Conservation (phyloP, 768 basidiomycete genomes). For the Russula compacta region DNA sequence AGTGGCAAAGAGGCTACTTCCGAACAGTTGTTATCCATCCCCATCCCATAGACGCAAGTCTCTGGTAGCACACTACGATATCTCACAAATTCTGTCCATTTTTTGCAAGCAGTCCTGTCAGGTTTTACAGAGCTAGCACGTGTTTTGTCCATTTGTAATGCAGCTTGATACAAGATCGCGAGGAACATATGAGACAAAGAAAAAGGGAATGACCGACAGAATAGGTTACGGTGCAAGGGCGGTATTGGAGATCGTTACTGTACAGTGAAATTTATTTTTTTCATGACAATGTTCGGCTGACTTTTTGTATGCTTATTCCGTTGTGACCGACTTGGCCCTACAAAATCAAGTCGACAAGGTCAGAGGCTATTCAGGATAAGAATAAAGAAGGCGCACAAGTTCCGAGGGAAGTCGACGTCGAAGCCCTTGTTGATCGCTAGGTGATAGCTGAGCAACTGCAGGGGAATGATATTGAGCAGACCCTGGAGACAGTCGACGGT, state of each 20-base stretch:
- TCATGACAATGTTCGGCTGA: neutral
- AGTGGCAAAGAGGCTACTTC: too few relatives aligned
- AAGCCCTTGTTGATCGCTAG: constrained; percentile 92
- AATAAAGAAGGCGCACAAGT: constrained; percentile 53
- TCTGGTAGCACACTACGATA: too few relatives aligned
- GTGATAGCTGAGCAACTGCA: constrained; percentile 94
- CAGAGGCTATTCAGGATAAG: neutral
- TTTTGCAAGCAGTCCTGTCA: neutral
- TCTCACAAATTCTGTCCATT: too few relatives aligned
- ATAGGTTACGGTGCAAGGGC: neutral
- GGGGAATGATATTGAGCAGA: constrained; percentile 89
- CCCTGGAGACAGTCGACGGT: constrained; percentile 95
- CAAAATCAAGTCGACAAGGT: neutral
- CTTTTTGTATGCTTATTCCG: constrained; percentile 22
- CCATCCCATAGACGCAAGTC: too few relatives aligned
- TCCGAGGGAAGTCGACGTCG: constrained; percentile 97
- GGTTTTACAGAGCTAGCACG: neutral
- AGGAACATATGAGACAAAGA: neutral
- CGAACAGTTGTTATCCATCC: too few relatives aligned
- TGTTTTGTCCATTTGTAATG: neutral
- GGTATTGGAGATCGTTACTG: constrained; percentile 4
- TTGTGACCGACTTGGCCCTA: constrained; percentile 30
- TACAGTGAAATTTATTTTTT: constrained; percentile 14
- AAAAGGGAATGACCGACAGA: neutral
- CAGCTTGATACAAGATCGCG: constrained; percentile 10